Conservation (phyloP, 805 yeast species). For the Schizosaccharomyces octosporus region DNA sequence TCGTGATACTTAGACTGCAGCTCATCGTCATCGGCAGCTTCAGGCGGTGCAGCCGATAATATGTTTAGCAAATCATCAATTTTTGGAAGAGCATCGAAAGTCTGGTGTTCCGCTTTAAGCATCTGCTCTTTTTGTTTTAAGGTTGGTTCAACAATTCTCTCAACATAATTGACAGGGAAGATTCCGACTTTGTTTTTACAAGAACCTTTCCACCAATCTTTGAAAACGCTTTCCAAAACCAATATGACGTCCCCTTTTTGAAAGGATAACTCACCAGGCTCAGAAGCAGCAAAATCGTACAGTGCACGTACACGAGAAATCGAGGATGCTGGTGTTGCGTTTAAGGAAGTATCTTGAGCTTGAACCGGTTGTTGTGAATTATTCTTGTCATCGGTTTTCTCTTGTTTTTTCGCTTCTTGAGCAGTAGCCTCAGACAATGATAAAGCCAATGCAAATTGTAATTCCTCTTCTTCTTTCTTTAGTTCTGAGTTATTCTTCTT, state of each 20-base stretch:
- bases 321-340: slow-evolving; percentile 11
- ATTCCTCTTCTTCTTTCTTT: slow-evolving; percentile 49
- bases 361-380: not conserved
- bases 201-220: slow-evolving; percentile 92
- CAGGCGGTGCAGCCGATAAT: slow-evolving; percentile 18
- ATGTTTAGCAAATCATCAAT: slow-evolving; percentile 47
- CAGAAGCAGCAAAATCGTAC: slow-evolving; percentile 54
- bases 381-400: not conserved
- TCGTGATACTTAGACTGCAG: slow-evolving; percentile 49
- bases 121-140: slow-evolving; percentile 33
- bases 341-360: not conserved
- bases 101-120: slow-evolving; percentile 22
- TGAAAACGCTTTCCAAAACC: slow-evolving; percentile 64
- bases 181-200: slow-evolving; percentile 61
- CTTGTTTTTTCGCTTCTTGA: not conserved
- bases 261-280: slow-evolving; percentile 72
- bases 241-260: slow-evolving; percentile 67
- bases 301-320: slow-evolving; percentile 57
- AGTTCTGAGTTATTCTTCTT: slow-evolving; percentile 23
- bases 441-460: slow-evolving; percentile 48
- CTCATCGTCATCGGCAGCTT: slow-evolving; percentile 31
- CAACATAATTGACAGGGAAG: slow-evolving; percentile 78
- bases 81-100: slow-evolving; percentile 31
- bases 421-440: slow-evolving; percentile 34
- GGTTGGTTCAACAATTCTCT: slow-evolving; percentile 45